Base-by-base conservation (phyloP, 306 rosid genomes). In the Quercus alba region DNA sequence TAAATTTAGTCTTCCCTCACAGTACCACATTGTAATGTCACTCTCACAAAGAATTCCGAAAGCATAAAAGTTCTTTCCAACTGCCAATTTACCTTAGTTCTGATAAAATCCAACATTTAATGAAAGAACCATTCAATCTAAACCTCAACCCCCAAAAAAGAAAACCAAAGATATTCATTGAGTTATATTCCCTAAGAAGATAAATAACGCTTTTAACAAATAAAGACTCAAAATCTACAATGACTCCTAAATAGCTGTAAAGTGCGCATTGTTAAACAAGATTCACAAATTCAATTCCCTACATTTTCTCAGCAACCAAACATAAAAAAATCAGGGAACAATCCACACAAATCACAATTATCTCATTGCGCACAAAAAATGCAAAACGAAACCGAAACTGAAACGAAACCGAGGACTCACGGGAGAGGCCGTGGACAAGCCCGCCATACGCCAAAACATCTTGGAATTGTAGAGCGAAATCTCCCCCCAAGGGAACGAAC, bases 381-480 rank as follows among this genome's bases (percentile, higher is more conserved):
- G 72, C 72, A 63, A 8, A 72, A 15, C 55, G 71, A 68, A 76
- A 56, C 75, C 18, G 38, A 21, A 81, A 57, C 51, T 4, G 49
- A 35, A 70, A 33, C 38, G 38, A 33, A 66, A 26, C 26, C 26
- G 2, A 20, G 25, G 75, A 93, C 99, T 90, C 90, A 96, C 99
- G 56, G 99, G 98, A 85, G 99, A 93, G 26, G 98, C 93, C 12
- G 98, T 91, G 84, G 98, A 93, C 90, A 96, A 83, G 4, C 98
- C 99, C 57, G 99, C 89, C 97, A 96, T 96, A 67, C 97, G 97
- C 99, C 99, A 96, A 85, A 96, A 96, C 99, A 96, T 96, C 76
- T 70, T 91, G 87, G 87, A 88, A 87, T 81, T 80, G 59, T 4
- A 52, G 74, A 70, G 75, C 20, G 31, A 77, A 70, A 81, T 38